These are phyloP conservation scores for Coniochaeta pulveracea DNA, from an alignment of 2,329 filamentous ascomycete species.

Conservation along the genomic window DNA sequence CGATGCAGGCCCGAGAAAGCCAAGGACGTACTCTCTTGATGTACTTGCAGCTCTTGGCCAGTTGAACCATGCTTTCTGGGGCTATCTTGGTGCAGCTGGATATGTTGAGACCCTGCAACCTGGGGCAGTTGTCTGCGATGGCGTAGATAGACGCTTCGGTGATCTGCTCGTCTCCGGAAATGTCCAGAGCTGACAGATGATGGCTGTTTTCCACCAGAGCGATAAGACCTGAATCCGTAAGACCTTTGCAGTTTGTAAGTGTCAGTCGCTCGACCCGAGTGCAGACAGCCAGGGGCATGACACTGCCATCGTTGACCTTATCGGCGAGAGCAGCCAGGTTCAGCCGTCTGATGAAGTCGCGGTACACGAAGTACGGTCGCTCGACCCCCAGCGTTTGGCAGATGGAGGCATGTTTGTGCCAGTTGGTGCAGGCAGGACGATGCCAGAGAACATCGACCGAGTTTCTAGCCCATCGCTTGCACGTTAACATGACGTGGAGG, in stretches of 20 bases:
- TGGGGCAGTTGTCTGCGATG: conserved; percentile 70
- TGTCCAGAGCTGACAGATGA: conserved; percentile 78
- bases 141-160: conserved; percentile 70
- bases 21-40: conserved; percentile 63
- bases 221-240: conserved; percentile 77
- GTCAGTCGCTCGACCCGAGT: conserved; percentile 88
- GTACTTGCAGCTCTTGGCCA: conserved; percentile 74
- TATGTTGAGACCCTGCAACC: conserved; percentile 87
- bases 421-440: conserved; percentile 79
- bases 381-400: conserved; percentile 63
- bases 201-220: conserved; percentile 69
- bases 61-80: conserved; percentile 69
- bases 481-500: conserved; percentile 85
- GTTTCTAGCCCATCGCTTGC: conserved; percentile 84
- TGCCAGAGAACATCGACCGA: conserved; percentile 93
- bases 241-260: conserved; percentile 73
- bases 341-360: conserved; percentile 80
- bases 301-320: conserved; percentile 77
- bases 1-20: neutral
- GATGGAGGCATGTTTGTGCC: conserved; percentile 70
- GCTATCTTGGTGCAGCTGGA: conserved; percentile 76
- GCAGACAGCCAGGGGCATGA: conserved; percentile 71
- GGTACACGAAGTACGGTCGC: conserved; percentile 78
- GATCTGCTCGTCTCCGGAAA: conserved; percentile 74
- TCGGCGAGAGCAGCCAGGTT: conserved; percentile 74